Evolutionary conservation across 2,329 filamentous ascomycete species (phyloP), one percentile per base, ranked within the genome.

Genomic region (Coniosporium tulheliwenetii): DNA sequence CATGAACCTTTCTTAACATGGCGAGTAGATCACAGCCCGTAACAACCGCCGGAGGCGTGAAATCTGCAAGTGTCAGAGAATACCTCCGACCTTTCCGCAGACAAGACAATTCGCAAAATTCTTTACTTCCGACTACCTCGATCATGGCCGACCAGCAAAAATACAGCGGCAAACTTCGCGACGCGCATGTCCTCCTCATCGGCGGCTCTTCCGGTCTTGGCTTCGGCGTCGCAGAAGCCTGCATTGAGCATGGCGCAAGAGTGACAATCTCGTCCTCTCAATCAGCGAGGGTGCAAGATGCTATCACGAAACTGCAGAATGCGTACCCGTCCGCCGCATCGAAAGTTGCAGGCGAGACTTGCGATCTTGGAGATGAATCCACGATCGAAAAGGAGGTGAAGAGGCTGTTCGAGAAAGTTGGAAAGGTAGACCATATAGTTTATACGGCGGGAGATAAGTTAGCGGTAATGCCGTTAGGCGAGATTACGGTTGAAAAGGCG

Each of bases 371-470:
- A 10, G 13, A 40, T 13, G 19, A 39, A 13, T 12, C 13, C n/a
- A 33, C 19, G 9, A 19, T 43, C 36, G 41, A 43, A 15, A 26
- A 15, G n/a, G 40, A 41, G 30, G 8, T 41, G 16, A 12, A 12
- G 8, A 16, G 14, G 9, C 39, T 41, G 30, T 30, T 43, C 16
- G 13, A 39, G 7, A 10, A 9, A n/a, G 33, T 3, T 13, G 3
- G 14, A 13, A 43, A 41, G 30, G 32, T 43, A 3, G 39, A 43
- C 39, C 42, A 43, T 34, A 34, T 43, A 19, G 39, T 41, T 34
- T 37, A 31, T 35, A 43, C 42, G 9, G 42, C 42, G 5, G 42
- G 42, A 39, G 39, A 37, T 30, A 10, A 33, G 29, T 30, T 45
- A 19, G 37, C 30, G n/a, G 41, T 43, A 15, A 36, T 15, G 19